Evolutionary conservation across 2,329 filamentous ascomycete species (phyloP).

Genomic region (Phaeosphaeria sp.): DNA sequence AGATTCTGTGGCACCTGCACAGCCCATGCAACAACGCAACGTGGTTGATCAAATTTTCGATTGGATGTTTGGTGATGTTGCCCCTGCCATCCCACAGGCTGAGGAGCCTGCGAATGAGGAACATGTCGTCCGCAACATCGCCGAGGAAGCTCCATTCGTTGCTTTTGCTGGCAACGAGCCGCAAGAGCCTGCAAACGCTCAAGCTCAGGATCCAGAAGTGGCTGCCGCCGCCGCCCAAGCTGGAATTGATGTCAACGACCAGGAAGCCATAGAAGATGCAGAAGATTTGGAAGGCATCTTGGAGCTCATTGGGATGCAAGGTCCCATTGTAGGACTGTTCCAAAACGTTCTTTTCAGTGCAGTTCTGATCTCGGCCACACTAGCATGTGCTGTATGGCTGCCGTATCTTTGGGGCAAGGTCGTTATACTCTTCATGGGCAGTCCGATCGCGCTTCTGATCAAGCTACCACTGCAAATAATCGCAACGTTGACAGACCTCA

Average conservation of each 20-base stretch:
- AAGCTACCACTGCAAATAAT: conserved; percentile 75
- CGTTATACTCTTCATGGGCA: conserved; percentile 78
- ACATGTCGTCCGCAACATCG: conserved; percentile 65
- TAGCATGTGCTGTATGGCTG: conserved; percentile 84
- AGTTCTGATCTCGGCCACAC: conserved; percentile 82
- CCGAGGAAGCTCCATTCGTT: conserved; percentile 67
- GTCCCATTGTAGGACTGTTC: conserved; percentile 84
- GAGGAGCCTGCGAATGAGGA: conserved; percentile 60
- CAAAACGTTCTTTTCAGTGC: conserved; percentile 96
- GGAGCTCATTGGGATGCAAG: conserved; percentile 95
- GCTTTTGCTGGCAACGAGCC: conserved; percentile 55
- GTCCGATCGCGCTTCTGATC: conserved; percentile 71
- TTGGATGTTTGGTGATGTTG: conserved; percentile 59
- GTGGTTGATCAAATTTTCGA: conserved; percentile 47
- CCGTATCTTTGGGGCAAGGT: conserved; percentile 93
- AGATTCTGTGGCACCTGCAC: conserved; percentile 15
- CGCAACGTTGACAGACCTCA: conserved; percentile 76
- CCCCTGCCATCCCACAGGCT: conserved; percentile 30
- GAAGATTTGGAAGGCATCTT: conserved; percentile 97
- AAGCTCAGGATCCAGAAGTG: conserved; percentile 62
- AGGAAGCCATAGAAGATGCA: conserved; percentile 77
- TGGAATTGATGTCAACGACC: conserved; percentile 71
- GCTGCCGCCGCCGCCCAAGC: conserved; percentile 70
- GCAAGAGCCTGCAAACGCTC: conserved; percentile 32
- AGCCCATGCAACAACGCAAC: conserved; percentile 17